Conservation (phyloP, 2,329 filamentous ascomycete species). For the Paecilomyces variotii region DNA sequence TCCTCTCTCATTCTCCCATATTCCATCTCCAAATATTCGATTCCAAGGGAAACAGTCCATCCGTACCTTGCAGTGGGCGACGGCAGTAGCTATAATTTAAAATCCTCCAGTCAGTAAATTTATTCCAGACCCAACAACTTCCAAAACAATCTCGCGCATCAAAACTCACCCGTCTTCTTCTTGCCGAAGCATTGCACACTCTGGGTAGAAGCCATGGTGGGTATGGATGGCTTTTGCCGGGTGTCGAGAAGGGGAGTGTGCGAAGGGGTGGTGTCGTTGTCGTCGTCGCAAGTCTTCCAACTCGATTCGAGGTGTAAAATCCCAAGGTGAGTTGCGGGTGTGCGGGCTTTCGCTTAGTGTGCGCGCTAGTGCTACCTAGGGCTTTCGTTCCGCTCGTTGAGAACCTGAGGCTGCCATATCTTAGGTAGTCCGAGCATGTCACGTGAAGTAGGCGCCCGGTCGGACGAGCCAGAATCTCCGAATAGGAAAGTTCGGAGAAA, state of each 20-base stretch:
- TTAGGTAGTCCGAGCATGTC: slow-evolving; percentile 6
- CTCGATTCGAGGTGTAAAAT: slow-evolving; percentile 24
- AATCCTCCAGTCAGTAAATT: slow-evolving; percentile 23
- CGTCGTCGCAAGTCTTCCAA: slow-evolving; percentile 17
- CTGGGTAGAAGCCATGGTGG: slow-evolving; percentile 68
- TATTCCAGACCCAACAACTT: not conserved
- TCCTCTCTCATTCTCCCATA: not conserved
- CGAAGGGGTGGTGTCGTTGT: slow-evolving; percentile 24
- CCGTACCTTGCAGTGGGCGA: slow-evolving; percentile 86
- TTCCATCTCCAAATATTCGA: not conserved
- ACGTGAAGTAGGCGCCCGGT: slow-evolving; percentile 15
- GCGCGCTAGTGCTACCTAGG: slow-evolving; percentile 20
- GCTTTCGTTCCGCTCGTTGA: slow-evolving; percentile 14
- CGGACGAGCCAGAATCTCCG: not conserved
- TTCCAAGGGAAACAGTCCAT: not conserved
- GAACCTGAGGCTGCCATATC: not conserved
- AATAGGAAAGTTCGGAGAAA: not conserved
- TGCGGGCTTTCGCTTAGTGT: slow-evolving; percentile 38
- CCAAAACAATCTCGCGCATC: slow-evolving; percentile 3
- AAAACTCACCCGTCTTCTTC: slow-evolving; percentile 64
- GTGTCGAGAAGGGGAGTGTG: slow-evolving; percentile 30
- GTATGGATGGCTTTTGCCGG: slow-evolving; percentile 30
- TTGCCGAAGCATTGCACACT: slow-evolving; percentile 99
- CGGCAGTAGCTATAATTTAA: slow-evolving; percentile 58
- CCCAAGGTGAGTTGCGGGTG: slow-evolving; percentile 12